Conservation (phyloP, 345 rosid genomes). For the Corymbia maculata region DNA sequence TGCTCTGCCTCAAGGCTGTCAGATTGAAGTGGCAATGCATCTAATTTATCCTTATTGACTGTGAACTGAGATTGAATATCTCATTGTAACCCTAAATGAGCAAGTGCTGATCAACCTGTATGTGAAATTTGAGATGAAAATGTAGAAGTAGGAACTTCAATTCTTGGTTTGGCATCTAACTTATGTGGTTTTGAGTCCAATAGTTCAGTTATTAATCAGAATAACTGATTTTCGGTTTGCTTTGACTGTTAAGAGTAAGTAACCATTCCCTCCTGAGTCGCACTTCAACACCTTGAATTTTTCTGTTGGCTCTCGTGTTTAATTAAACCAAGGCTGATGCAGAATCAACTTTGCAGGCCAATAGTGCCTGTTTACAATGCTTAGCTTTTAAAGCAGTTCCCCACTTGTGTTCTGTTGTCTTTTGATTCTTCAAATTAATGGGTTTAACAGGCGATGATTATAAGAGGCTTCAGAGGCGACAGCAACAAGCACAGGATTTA, state of each 20-base stretch:
- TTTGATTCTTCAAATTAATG: neutral
- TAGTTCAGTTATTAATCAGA: neutral
- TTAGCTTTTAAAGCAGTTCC: neutral
- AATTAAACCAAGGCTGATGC: neutral
- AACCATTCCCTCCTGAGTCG: neutral
- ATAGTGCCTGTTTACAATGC: neutral
- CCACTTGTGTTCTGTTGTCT: neutral
- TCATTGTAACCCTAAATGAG: neutral
- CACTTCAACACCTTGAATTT: neutral
- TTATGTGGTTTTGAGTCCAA: neutral
- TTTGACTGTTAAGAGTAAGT: neutral
- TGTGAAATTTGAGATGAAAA: neutral
- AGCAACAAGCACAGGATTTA: constrained; percentile 61
- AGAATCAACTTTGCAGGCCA: neutral
- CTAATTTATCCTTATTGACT: neutral
- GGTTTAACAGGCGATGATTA: constrained; percentile 82
- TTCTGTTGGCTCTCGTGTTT: neutral
- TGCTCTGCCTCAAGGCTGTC: neutral
- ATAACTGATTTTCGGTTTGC: neutral
- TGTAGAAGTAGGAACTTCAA: neutral
- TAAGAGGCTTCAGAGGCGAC: constrained; percentile 88
- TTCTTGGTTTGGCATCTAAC: neutral
- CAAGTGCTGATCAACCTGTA: neutral
- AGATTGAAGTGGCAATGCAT: neutral
- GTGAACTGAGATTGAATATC: neutral